Base-by-base conservation (phyloP, 2,329 filamentous ascomycete species). In the Claviceps quebecensis region DNA sequence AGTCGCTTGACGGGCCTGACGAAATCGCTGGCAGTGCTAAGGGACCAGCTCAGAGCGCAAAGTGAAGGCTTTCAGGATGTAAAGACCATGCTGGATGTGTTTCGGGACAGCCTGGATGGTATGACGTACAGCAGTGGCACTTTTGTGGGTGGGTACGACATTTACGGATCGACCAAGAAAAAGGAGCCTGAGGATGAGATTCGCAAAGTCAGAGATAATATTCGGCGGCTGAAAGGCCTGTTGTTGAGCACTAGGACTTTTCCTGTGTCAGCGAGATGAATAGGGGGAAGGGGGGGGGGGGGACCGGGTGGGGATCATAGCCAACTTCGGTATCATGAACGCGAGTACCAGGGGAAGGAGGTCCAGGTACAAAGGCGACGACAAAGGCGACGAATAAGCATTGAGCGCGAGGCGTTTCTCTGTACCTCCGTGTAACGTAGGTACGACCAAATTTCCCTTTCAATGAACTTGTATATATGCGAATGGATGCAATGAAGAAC, bases 201-300 rank as follows among this genome's bases (percentile, higher is more conserved):
- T 59, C 80, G 80, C 56, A 80, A 78, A 61, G 73, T 86, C 19
- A 86, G 86, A 68, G 80, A 80, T 56, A 86, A 84, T 55, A 90
- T 94, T 49, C 72, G 87, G 56, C 77, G 84, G 52, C 78, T 93
- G 43, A 94, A 94, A 70, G 87, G 87, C 1, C 78, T 87, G 11
- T 69, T 93, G 57, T 66, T 94, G 52, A 87, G 81, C 60, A 78
- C 86, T 4, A 78, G 84, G 60, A 86, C 80, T 59, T 91, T 91
- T 57, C 84, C 82, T n/a, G 59, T 67, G 2, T 69, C 69, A 40
- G 61, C 67, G 37, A 62, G 62, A 56, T 67, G 48, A 26, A 11
- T 34, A 34, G 29, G 29, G 4, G 9, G 26, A 23, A 6, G 22
- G 17, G 9, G 41, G 5, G 5, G 29, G n/a, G n/a, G n/a, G n/a